Base-by-base conservation (phyloP, 1,284 basidiomycete genomes). In the Kwoniella shivajii region DNA sequence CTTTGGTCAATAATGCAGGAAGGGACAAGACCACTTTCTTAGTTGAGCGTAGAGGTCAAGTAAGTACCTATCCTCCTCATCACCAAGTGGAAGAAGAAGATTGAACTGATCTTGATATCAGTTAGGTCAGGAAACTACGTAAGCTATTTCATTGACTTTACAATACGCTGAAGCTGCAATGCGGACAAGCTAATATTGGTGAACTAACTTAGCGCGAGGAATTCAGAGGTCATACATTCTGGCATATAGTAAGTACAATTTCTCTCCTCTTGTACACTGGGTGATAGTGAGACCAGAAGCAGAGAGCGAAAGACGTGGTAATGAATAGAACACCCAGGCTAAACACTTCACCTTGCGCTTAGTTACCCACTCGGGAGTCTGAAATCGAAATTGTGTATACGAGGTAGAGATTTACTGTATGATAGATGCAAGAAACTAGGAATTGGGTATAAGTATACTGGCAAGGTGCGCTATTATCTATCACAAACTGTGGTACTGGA, bases 141-240 rank as follows among this genome's bases (percentile, higher is more conserved):
- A 66, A 50, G 79, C 26, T 16, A 45, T 14, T 24, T 10, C 13
- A 20, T 53, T 6, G 37, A 7, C 27, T 34, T 34, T 44, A 20
- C 1, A 16, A 26, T 18, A 39, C 34, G n/a, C 24, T 18, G 5
- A 13, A 13, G 43, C n/a, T 24, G 26, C 10, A 13, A 3, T 26
- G 11, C 6, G 22, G 3, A 43, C 7, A 18, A 45, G 13, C 7
- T 18, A 22, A 20, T 26, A 14, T 24, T 37, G 42, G n/a, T 50
- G 55, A 56, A 11, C 38, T 27, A 18, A 11, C n/a, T n/a, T 57
- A 93, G 90, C 73, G 92, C 92, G 36, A 86, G 95, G 20, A 97
- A 97, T 74, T 95, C 92, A 1, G 95, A 98, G 71, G 95, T 99
- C 14, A 89, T 97, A 41, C 94, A 97, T 78, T 90, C 91, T 59